A percentile compares a stretch with the other conserved stretches of the same genome.
Conservation (phyloP, 768 basidiomycete genomes). For the Boletales sp. region DNA sequence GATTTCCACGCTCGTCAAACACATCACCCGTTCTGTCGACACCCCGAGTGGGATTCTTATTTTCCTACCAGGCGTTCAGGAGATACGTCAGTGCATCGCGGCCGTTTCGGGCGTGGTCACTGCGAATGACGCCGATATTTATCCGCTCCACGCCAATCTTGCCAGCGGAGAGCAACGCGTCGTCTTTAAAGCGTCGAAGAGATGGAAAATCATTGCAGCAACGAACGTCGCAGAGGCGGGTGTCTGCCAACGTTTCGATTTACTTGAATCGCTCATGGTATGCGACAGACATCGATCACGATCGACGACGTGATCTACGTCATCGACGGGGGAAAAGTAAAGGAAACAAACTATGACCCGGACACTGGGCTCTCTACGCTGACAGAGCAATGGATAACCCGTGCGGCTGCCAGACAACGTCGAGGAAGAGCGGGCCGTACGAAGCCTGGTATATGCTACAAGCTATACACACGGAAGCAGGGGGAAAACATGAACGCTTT, state of each 20-base stretch:
- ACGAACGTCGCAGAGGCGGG: constrained; percentile 89
- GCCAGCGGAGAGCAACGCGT: constrained; percentile 78
- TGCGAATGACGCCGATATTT: constrained; percentile 42
- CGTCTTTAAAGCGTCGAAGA: constrained; percentile 61
- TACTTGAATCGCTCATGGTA: neutral
- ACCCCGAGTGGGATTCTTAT: constrained; percentile 69
- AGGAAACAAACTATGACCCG: constrained; percentile 72
- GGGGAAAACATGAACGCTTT: constrained; percentile 67
- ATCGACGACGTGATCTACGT: constrained; percentile 88
- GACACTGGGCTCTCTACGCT: constrained; percentile 70
- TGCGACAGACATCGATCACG: constrained; percentile 74
- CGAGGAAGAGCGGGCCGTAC: constrained; percentile 90
- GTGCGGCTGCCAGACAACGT: constrained; percentile 78
- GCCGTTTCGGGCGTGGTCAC: constrained; percentile 40
- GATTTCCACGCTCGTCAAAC: constrained; percentile 58
- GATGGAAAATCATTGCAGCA: constrained; percentile 82
- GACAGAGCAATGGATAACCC: constrained; percentile 75
- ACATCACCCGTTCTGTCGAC: constrained; percentile 52
- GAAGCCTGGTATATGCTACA: constrained; percentile 79
- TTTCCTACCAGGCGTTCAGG: constrained; percentile 89
- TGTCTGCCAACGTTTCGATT: neutral
- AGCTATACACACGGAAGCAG: constrained; percentile 75
- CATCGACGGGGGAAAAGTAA: constrained; percentile 80
- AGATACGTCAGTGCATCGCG: constrained; percentile 76
- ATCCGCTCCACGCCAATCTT: constrained; percentile 88